A percentile compares a stretch with the other conserved stretches of the same genome.
phyloP scores from a whole-genome alignment of 2,329 filamentous ascomycete species.

The Scedosporium boydii region DNA sequence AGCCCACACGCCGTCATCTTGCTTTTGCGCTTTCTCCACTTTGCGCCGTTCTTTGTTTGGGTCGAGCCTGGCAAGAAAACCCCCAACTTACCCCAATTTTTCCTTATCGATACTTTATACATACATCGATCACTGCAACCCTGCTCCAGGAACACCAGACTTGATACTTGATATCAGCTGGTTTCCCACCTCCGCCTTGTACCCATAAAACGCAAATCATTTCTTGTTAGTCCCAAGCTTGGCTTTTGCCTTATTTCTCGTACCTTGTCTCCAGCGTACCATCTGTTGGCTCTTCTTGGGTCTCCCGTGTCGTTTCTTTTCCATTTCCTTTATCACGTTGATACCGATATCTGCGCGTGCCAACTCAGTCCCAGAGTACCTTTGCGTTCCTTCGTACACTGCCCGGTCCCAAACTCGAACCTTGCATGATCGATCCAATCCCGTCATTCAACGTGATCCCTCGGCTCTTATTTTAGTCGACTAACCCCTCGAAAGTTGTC shows the following conservation, averaged over 20 bases:
- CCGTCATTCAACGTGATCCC: not conserved
- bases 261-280: not conserved
- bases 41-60: not conserved
- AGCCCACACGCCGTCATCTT: not conserved
- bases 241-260: not conserved
- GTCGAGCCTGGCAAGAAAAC: not conserved
- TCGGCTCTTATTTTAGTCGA: not conserved
- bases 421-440: not conserved
- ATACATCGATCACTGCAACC: not conserved
- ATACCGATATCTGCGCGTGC: not conserved
- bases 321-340: not conserved
- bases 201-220: not conserved
- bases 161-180: not conserved
- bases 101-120: conserved; percentile 1
- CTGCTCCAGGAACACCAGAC: not conserved
- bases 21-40: not conserved
- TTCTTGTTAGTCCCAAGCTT: not conserved
- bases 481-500: not conserved
- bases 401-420: not conserved
- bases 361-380: not conserved
- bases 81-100: not conserved
- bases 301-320: not conserved
- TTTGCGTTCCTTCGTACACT: not conserved
- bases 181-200: not conserved
- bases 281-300: not conserved